A percentile compares a stretch with the other conserved stretches of the same genome.
These are phyloP conservation scores for Emericellopsis terricola DNA, from an alignment of 495 filamentous ascomycete genomes.

Conservation along the genomic window DNA sequence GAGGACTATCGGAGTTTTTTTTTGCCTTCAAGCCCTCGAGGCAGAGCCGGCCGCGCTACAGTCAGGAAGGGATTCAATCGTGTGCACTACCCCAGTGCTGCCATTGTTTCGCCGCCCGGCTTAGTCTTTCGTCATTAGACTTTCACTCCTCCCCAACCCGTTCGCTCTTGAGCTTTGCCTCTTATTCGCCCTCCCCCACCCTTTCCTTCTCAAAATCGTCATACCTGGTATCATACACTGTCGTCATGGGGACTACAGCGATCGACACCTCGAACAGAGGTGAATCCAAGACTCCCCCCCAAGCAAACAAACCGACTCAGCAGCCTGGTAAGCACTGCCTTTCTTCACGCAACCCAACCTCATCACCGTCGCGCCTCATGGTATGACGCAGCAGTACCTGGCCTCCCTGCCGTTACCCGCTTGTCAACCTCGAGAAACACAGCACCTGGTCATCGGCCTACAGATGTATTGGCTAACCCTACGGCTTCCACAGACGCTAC, in stretches of 20 bases:
- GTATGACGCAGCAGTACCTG: not conserved
- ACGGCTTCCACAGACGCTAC: conserved; percentile 7
- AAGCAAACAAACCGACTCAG: conserved; percentile 8
- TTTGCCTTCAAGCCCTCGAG: too few relatives aligned
- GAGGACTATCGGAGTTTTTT: too few relatives aligned
- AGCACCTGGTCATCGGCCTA: too few relatives aligned
- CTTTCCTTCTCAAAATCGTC: not conserved
- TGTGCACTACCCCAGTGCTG: too few relatives aligned
- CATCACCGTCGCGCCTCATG: not conserved
- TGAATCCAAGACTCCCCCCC: conserved; percentile 14
- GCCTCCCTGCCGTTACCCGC: too few relatives aligned
- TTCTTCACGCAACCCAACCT: not conserved
- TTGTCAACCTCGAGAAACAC: too few relatives aligned
- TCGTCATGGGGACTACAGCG: conserved; percentile 22
- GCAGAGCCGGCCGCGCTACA: too few relatives aligned
- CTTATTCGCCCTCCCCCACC: not conserved
- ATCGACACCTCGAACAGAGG: conserved; percentile 12
- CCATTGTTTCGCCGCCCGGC: conserved; percentile 1
- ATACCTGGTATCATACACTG: conserved; percentile 10
- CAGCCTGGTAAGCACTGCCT: conserved; percentile 12
- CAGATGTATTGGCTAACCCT: too few relatives aligned
- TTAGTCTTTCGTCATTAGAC: not conserved
- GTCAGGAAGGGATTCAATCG: too few relatives aligned
- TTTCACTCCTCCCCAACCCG: not conserved
- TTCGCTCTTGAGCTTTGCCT: not conserved